Conservation (phyloP, 768 basidiomycete species). For the Ephemerocybe angulata region DNA sequence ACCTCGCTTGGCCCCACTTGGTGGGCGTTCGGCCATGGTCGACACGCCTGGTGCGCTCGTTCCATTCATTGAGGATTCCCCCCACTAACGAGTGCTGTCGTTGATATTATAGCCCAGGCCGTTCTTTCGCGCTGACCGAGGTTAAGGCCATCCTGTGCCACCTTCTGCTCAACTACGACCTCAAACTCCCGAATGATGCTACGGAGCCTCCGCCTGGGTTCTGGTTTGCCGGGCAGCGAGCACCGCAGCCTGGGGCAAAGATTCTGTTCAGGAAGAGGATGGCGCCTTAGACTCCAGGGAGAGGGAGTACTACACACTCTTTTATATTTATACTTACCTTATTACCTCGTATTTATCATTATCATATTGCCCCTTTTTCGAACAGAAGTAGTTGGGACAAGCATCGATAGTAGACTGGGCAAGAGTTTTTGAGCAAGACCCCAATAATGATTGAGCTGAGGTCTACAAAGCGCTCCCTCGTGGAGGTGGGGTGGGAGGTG, state of each 20-base stretch:
- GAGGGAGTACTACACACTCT: no score
- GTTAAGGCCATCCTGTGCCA: constrained; percentile 31
- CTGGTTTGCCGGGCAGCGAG: constrained; percentile 13
- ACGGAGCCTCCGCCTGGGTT: constrained; percentile 8
- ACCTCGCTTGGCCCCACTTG: constrained; percentile 28
- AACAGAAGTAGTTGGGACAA: no score
- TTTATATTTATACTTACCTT: no score
- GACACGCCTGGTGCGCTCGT: constrained; percentile 29
- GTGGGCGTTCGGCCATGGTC: constrained; percentile 37
- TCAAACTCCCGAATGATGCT: constrained; percentile 26
- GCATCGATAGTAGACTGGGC: no score
- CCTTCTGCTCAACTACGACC: constrained; percentile 31
- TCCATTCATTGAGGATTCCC: not conserved
- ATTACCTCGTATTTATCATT: no score
- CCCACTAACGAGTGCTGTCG: not conserved
- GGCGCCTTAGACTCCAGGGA: no score
- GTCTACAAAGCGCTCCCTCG: no score
- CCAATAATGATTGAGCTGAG: no score
- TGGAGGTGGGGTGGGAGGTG: no score
- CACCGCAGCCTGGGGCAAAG: constrained; percentile 30
- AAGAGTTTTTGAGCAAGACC: no score
- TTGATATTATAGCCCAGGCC: not conserved
- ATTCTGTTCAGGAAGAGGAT: constrained; percentile 32
- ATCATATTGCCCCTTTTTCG: no score
- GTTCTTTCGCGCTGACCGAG: constrained; percentile 34